phyloP scores from a whole-genome alignment of 2,329 filamentous ascomycete species.

The Trichophyton schoenleinii region DNA sequence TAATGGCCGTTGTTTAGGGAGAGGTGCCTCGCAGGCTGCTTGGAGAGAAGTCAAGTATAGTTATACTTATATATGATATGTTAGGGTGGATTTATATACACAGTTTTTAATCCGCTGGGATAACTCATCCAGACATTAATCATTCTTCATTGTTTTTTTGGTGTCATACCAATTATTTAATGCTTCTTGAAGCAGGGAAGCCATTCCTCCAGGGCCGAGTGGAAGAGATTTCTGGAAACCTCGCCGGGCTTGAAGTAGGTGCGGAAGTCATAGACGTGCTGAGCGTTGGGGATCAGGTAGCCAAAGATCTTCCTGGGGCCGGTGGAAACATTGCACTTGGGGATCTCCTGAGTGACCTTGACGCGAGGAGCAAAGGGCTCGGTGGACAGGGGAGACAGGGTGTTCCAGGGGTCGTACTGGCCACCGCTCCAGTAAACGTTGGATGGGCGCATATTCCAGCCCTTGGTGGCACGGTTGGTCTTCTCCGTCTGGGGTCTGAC shows the following conservation, averaged over 20 bases:
- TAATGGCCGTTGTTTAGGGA: too few species aligned
- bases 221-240: conserved; percentile 28
- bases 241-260: conserved; percentile 22
- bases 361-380: conserved; percentile 33
- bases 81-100: background rate
- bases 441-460: conserved; percentile 41
- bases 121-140: background rate
- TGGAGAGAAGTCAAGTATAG: too few species aligned
- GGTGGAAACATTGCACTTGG: conserved; percentile 31
- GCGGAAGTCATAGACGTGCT: conserved; percentile 40
- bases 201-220: conserved; percentile 35
- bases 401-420: conserved; percentile 42
- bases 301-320: conserved; percentile 35
- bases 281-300: conserved; percentile 33
- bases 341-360: conserved; percentile 29
- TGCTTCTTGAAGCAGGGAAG: conserved; percentile 30
- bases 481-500: conserved; percentile 26
- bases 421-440: conserved; percentile 41
- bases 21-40: too few species aligned
- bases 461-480: conserved; percentile 36
- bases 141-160: background rate
- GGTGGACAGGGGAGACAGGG: conserved; percentile 33
- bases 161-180: background rate
- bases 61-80: background rate
- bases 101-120: background rate